These are phyloP conservation scores for Geotrichum histeridarum DNA, from an alignment of 1,139 yeast species.

Conservation along the genomic window DNA sequence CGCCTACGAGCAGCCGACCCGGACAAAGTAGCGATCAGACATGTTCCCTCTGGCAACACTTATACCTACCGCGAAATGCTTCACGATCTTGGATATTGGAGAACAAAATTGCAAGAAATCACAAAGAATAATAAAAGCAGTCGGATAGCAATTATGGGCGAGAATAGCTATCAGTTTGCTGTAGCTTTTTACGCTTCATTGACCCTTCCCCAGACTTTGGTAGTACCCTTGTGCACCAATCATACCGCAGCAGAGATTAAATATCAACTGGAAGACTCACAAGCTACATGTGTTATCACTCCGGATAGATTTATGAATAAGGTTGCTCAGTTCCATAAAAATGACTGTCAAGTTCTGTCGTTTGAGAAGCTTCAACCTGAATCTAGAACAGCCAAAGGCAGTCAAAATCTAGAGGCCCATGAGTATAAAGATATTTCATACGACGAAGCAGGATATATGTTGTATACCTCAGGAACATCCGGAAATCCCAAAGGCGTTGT, in stretches of 20 bases:
- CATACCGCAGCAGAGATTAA: conserved; percentile 36
- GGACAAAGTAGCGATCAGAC: conserved; percentile 33
- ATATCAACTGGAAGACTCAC: conserved; percentile 34
- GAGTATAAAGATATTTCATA: conserved; percentile 12
- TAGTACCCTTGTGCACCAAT: conserved; percentile 37
- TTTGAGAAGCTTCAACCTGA: conserved; percentile 24
- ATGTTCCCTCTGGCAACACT: conserved; percentile 33
- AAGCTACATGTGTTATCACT: conserved; percentile 31
- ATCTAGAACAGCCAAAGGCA: conserved; percentile 16
- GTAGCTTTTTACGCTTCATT: conserved; percentile 33
- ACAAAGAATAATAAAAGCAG: conserved; percentile 5
- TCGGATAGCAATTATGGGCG: conserved; percentile 38
- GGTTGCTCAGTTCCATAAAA: conserved; percentile 26
- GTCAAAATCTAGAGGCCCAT: neutral
- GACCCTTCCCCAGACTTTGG: conserved; percentile 32
- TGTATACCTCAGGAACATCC: conserved; percentile 40
- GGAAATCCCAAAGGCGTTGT: conserved; percentile 40
- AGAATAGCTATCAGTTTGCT: conserved; percentile 36
- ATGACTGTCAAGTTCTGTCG: conserved; percentile 22
- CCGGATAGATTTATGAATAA: conserved; percentile 32
- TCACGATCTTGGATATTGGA: conserved; percentile 32
- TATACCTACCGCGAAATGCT: conserved; percentile 34
- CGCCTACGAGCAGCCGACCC: conserved; percentile 15
- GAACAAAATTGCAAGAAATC: conserved; percentile 22
- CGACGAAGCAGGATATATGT: conserved; percentile 33